Evolutionary conservation across 2,329 filamentous ascomycete species (phyloP).

Genomic region (Metarhizium guizhouense): DNA sequence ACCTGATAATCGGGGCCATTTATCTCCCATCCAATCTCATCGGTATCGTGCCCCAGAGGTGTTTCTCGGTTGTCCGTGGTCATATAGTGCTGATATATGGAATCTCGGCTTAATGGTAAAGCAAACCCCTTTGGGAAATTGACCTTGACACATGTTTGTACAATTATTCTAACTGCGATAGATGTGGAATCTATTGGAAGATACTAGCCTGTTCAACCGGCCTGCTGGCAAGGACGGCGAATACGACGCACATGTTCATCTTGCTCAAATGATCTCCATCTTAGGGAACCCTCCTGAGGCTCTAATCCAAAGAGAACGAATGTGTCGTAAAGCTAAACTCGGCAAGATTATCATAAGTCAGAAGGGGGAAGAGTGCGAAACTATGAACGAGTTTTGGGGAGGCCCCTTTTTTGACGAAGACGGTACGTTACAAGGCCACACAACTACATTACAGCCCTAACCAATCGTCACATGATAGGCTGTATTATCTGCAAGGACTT

Average conservation of each 20-base stretch:
- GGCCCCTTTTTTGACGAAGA: conserved; percentile 11
- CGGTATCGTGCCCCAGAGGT: conserved; percentile 14
- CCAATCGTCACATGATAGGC: no score
- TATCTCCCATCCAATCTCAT: conserved; percentile 12
- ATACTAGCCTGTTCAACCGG: conserved; percentile 8
- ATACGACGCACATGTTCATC: conserved; percentile 13
- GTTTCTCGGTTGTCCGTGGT: conserved; percentile 12
- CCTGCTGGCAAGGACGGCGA: conserved; percentile 9
- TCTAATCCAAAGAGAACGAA: conserved; percentile 9
- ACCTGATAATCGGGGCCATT: not conserved
- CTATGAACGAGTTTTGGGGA: conserved; percentile 12
- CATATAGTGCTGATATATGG: conserved; percentile 12
- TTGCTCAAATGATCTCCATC: conserved; percentile 12
- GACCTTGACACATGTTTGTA: not conserved
- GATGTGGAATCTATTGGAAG: conserved; percentile 15
- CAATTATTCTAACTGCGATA: conserved; percentile 3
- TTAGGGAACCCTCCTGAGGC: conserved; percentile 9
- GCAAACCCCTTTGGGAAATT: not conserved
- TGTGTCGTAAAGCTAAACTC: conserved; percentile 6
- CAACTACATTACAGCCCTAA: no score
- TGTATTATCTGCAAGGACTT: no score
- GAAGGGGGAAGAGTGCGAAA: conserved; percentile 5
- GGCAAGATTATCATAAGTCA: not conserved
- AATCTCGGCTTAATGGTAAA: conserved; percentile 13
- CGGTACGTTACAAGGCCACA: not conserved